Conservation (phyloP, 148 eudicot species). For the Rhododendron griersonianum region DNA sequence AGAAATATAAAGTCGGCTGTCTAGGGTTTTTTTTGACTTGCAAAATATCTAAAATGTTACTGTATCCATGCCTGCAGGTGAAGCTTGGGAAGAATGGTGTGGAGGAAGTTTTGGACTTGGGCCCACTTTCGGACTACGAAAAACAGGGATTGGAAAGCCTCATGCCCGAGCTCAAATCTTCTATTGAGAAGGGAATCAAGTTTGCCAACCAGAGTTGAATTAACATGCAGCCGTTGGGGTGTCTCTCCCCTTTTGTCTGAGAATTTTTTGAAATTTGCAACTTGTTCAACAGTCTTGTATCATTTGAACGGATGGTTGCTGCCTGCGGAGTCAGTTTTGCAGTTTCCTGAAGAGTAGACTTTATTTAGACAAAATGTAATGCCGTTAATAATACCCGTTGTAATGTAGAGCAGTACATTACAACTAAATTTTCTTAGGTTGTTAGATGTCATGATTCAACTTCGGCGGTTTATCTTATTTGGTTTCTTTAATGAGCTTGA, state of each 20-base stretch:
- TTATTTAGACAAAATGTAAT: background rate
- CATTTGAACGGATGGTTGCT: background rate
- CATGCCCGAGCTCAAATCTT: constrained; percentile 64
- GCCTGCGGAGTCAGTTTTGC: background rate
- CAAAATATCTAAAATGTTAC: background rate
- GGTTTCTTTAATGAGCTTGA: background rate
- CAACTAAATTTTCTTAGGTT: background rate
- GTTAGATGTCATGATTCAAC: background rate
- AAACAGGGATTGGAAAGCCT: constrained; percentile 63
- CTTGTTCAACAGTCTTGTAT: background rate
- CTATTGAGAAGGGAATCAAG: constrained; percentile 77
- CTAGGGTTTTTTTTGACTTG: background rate
- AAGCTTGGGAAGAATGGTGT: constrained; percentile 97
- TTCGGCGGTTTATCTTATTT: background rate
- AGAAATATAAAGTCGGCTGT: background rate
- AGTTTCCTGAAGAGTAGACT: constrained; percentile 4
- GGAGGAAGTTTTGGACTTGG: constrained; percentile 72
- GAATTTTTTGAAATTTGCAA: background rate
- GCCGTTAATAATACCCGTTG: background rate
- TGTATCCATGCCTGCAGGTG: constrained; percentile 48
- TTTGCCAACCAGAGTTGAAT: constrained; percentile 49
- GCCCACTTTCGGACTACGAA: constrained; percentile 68
- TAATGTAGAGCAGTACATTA: background rate
- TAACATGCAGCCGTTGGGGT: background rate
- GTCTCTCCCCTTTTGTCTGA: background rate